Evolutionary conservation across 2,329 filamentous ascomycete species (phyloP).

Genomic region (Seiridium unicorne): DNA sequence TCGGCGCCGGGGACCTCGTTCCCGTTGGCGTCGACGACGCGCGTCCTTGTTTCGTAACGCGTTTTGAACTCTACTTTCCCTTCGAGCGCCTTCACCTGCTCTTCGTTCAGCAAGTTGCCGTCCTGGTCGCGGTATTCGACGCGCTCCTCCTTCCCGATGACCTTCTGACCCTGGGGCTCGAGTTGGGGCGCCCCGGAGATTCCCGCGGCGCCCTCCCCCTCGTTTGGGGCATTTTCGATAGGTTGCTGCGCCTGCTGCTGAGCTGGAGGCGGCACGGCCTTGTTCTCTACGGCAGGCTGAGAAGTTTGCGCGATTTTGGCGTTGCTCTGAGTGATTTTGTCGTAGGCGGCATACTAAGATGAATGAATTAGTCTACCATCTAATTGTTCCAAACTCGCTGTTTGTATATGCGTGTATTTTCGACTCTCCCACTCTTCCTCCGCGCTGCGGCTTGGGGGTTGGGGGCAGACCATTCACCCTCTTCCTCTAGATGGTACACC

Average conservation of each 20-base stretch:
- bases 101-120: slow-evolving; percentile 81
- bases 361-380: slow-evolving; percentile 13
- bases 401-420: background rate
- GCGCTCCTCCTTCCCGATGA: slow-evolving; percentile 68
- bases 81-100: slow-evolving; percentile 79
- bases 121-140: slow-evolving; percentile 94
- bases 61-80: slow-evolving; percentile 97
- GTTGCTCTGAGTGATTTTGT: slow-evolving; percentile 22
- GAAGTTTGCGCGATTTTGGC: slow-evolving; percentile 21
- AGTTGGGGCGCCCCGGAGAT: slow-evolving; percentile 48
- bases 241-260: slow-evolving; percentile 16
- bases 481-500: slow-evolving; percentile 33
- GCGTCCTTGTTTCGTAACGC: slow-evolving; percentile 90
- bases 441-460: background rate
- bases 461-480: slow-evolving; percentile 14
- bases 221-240: slow-evolving; percentile 17
- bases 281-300: slow-evolving; percentile 16
- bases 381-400: background rate
- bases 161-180: slow-evolving; percentile 44
- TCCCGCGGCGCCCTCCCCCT: slow-evolving; percentile 13
- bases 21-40: slow-evolving; percentile 75
- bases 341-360: slow-evolving; percentile 49
- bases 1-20: slow-evolving; percentile 62
- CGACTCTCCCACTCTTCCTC: background rate
- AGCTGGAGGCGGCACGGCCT: slow-evolving; percentile 18